phyloP scores from a whole-genome alignment of 441 rosid species.

The Sinapis alba region DNA sequence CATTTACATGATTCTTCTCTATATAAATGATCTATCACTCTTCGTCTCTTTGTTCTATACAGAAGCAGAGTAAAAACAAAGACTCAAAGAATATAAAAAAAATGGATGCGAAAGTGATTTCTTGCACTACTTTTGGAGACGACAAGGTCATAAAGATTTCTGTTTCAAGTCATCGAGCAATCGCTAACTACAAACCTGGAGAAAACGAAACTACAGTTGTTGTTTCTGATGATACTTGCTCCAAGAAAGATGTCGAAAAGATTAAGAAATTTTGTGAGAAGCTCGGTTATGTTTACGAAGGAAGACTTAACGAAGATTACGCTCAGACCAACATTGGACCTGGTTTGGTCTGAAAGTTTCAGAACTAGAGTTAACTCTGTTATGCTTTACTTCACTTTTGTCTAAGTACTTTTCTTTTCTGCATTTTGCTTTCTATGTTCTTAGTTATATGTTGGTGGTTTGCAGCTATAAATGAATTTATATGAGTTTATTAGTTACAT shows the following conservation, averaged over 20 bases:
- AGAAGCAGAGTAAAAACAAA: conserved; percentile 16
- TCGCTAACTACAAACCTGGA: conserved; percentile 34
- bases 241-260: conserved; percentile 22
- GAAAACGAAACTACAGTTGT: conserved; percentile 31
- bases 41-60: background rate
- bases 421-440: conserved; percentile 10
- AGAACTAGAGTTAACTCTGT: background rate
- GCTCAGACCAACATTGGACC: conserved; percentile 29
- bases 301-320: conserved; percentile 23
- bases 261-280: conserved; percentile 33
- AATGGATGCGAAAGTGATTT: conserved; percentile 38
- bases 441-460: background rate
- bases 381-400: background rate
- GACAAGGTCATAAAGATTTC: conserved; percentile 39
- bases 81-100: background rate
- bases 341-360: conserved; percentile 28
- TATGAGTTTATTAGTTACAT: conserved; percentile 12
- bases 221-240: conserved; percentile 27
- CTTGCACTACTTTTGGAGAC: conserved; percentile 37
- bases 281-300: conserved; percentile 39
- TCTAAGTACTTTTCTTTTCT: background rate
- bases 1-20: conserved; percentile 28
- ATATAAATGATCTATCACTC: background rate
- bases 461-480: conserved; percentile 14
- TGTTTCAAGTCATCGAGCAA: conserved; percentile 15